Evolutionary conservation across 805 yeast genomes (phyloP), one percentile per base, ranked within the genome.

Genomic region (Jamesozyma jinghongensis): DNA sequence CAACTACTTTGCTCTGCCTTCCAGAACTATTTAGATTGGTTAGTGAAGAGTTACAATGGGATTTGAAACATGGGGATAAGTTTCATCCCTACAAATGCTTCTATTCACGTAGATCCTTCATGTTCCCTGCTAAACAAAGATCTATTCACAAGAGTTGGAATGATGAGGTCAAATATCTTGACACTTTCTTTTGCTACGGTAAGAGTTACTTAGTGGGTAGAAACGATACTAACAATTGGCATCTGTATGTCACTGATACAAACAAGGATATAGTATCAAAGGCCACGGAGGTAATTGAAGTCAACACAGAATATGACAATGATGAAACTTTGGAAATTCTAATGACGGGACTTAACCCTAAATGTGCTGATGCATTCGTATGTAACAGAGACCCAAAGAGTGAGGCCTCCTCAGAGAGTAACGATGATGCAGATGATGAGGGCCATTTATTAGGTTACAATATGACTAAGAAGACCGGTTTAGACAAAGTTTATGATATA

Each of bases 101-200:
- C 54, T 90, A 92, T 63, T 86, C 97, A 4, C 76, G 97, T 60
- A 77, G 95, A 61, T 74, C 86, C 29, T 88, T 88, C 63, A 80
- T 90, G 90, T 90, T 87, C 61, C 98, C 97, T 8, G 77, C 79
- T 32, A 78, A 73, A 54, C 98, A 90, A 65, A 68, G 72, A 36
- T 76, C 77, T 43, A 79, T 94, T 38, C 97, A 90, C 61, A 74
- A 74, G 43, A 79, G 77, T 53, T 90, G 98, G 98, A 68, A 72
- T 31, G 77, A 75, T 56, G 98, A 90, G 59, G 81, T 87, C 16
- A 62, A 64, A 16, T 76, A 74, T 54, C 73, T 90, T 56, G 77
- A 85, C 65, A 60, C 69, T 40, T 75, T 69, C 56, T 90, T 90
- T 57, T 57, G 65, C 25, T 62, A 70, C 37, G 83, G 87, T 1